A percentile compares a stretch with the other conserved stretches of the same genome.
phyloP scores from a whole-genome alignment of 768 basidiomycete species.

The Mycena rosella region DNA sequence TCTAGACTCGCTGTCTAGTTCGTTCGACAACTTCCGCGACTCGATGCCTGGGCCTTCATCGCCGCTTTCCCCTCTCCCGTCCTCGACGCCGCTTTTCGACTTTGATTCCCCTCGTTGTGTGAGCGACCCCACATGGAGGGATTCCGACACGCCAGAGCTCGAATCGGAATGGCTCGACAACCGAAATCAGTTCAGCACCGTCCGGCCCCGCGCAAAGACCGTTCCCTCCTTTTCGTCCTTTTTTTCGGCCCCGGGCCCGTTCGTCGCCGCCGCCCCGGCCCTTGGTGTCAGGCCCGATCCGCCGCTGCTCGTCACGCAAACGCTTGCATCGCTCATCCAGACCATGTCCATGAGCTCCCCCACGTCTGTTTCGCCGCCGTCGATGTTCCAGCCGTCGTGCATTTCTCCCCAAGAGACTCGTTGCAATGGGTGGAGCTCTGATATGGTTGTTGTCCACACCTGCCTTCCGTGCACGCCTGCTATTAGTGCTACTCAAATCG shows the following conservation, averaged over 20 bases:
- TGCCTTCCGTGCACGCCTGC: conserved; percentile 72
- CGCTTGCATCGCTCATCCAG: conserved; percentile 55
- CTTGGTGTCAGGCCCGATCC: conserved; percentile 40
- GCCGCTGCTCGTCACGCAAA: conserved; percentile 42
- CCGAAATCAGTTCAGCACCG: conserved; percentile 33
- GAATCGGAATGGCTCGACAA: conserved; percentile 52
- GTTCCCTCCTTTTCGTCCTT: conserved; percentile 46
- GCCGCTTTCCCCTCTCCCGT: conserved; percentile 28
- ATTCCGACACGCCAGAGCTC: conserved; percentile 30
- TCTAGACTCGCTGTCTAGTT: conserved; percentile 48
- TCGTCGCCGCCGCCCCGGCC: conserved; percentile 36
- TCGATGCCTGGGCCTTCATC: conserved; percentile 38
- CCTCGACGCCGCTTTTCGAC: conserved; percentile 20
- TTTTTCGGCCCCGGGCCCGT: conserved; percentile 36
- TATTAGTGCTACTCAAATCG: conserved; percentile 76
- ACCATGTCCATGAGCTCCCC: conserved; percentile 56
- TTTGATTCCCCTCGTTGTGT: conserved; percentile 26
- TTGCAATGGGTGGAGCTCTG: conserved; percentile 46
- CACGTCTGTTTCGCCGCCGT: conserved; percentile 33
- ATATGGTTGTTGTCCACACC: conserved; percentile 70
- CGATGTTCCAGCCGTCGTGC: conserved; percentile 44
- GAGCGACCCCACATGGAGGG: conserved; percentile 27
- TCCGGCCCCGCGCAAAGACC: conserved; percentile 57
- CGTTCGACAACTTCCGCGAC: conserved; percentile 41
- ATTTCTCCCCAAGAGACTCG: conserved; percentile 58